Base-by-base conservation (phyloP, 2,329 filamentous ascomycete species). In the Pezizomycotina sp. region DNA sequence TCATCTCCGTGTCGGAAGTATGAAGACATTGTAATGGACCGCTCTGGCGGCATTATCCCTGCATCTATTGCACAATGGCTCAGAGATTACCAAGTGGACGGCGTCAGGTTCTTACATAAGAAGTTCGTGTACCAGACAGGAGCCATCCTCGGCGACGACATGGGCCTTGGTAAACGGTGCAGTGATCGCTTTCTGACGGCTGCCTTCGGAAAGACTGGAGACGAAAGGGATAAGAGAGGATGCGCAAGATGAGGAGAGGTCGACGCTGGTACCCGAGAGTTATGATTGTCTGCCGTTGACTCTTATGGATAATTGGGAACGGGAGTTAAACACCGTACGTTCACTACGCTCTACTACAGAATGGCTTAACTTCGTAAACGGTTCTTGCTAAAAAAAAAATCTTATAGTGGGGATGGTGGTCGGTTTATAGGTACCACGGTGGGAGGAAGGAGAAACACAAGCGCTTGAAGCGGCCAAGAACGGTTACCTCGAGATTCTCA, bases 331-430 rank as follows among this genome's bases (percentile, higher is more conserved):
- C 31, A 72, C 78, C n/a, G n/a, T n/a, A n/a, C n/a, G n/a, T n/a
- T n/a, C n/a, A n/a, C n/a, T n/a, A n/a, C n/a, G n/a, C n/a, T n/a
- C n/a, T n/a, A n/a, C n/a, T n/a, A n/a, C n/a, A n/a, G n/a, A n/a
- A n/a, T n/a, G n/a, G n/a, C n/a, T n/a, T n/a, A n/a, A n/a, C n/a
- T n/a, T n/a, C n/a, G n/a, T n/a, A n/a, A n/a, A n/a, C n/a, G n/a
- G n/a, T n/a, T n/a, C n/a, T n/a, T n/a, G n/a, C n/a, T n/a, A n/a
- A n/a, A n/a, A n/a, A n/a, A n/a, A n/a, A n/a, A n/a, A n/a, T n/a
- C n/a, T n/a, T n/a, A n/a, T n/a, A n/a, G 38, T 98, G 89, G 89
- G 89, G 89, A 0, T 98, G 81, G 79, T 98, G 89, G 89, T 73
- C 84, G 45, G 65, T 80, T 6, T 81, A 91, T 50, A 59, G 74